These are phyloP conservation scores for Podila clonocystis DNA, from an alignment of 192 early-diverging fungal species.

Conservation along the genomic window DNA sequence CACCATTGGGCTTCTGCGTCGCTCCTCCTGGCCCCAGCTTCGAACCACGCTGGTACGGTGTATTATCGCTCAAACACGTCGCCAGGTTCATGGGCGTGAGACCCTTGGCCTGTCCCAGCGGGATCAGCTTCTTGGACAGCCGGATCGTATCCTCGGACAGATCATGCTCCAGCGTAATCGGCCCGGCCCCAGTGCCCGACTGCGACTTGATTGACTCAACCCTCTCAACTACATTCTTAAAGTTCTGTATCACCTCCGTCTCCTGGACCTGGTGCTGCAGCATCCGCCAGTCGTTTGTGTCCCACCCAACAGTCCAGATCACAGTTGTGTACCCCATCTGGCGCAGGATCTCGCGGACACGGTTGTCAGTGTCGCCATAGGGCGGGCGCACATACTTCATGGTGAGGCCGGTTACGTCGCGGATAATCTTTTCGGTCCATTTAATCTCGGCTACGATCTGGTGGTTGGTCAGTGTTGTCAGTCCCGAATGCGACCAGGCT, in stretches of 20 bases:
- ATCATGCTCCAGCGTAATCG: constrained; percentile 55
- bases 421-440: constrained; percentile 62
- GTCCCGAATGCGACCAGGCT: constrained; percentile 66
- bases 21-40: constrained; percentile 30
- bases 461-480: constrained; percentile 58
- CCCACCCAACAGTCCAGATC: constrained; percentile 45
- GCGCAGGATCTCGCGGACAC: constrained; percentile 60
- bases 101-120: constrained; percentile 17
- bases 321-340: constrained; percentile 58
- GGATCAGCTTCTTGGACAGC: constrained; percentile 56
- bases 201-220: constrained; percentile 34
- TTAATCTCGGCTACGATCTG: constrained; percentile 66
- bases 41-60: constrained; percentile 32
- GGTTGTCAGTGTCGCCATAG: constrained; percentile 66
- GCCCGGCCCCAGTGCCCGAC: constrained; percentile 31
- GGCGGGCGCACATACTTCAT: constrained; percentile 63
- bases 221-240: constrained; percentile 42
- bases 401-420: constrained; percentile 61
- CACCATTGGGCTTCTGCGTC: constrained; percentile 20
- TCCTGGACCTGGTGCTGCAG: constrained; percentile 21
- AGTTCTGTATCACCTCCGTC: constrained; percentile 34
- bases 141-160: constrained; percentile 48
- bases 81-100: constrained; percentile 35
- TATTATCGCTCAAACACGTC: constrained; percentile 11
- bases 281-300: constrained; percentile 60